These are phyloP conservation scores for Pseudopyrenochaeta lycopersici DNA, from an alignment of 2,329 filamentous ascomycete genomes.

Conservation along the genomic window DNA sequence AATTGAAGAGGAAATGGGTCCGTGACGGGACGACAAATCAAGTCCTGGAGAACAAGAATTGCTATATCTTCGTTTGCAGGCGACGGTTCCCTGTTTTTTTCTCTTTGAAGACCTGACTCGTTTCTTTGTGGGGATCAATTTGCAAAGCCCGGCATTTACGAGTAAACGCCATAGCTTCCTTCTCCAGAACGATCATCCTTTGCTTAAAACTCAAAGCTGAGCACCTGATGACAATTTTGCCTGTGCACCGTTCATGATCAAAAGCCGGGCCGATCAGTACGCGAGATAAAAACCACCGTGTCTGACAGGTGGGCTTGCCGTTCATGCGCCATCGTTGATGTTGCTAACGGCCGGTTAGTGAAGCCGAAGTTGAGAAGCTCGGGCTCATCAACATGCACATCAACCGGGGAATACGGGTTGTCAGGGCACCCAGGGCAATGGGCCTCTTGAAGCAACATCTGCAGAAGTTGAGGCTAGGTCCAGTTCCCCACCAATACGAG, in stretches of 20 bases:
- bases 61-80: too few species aligned
- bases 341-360: slow-evolving; percentile 2
- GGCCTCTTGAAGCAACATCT: too few species aligned
- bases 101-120: too few species aligned
- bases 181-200: neutral
- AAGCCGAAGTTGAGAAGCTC: neutral
- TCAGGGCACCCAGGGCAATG: too few species aligned
- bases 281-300: neutral
- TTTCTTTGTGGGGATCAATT: neutral
- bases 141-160: neutral
- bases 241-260: neutral
- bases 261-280: neutral
- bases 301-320: slow-evolving; percentile 6
- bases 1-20: too few species aligned
- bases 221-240: too few species aligned
- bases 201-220: neutral
- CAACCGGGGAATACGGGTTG: too few species aligned
- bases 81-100: too few species aligned
- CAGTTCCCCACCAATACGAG: neutral
- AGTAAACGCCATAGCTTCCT: neutral
- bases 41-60: too few species aligned
- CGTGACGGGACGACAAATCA: too few species aligned
- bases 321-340: slow-evolving; percentile 1
- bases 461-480: neutral
- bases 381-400: too few species aligned